Base-by-base conservation (phyloP, 257 asterid species). In the Ophiorrhiza pumila region DNA sequence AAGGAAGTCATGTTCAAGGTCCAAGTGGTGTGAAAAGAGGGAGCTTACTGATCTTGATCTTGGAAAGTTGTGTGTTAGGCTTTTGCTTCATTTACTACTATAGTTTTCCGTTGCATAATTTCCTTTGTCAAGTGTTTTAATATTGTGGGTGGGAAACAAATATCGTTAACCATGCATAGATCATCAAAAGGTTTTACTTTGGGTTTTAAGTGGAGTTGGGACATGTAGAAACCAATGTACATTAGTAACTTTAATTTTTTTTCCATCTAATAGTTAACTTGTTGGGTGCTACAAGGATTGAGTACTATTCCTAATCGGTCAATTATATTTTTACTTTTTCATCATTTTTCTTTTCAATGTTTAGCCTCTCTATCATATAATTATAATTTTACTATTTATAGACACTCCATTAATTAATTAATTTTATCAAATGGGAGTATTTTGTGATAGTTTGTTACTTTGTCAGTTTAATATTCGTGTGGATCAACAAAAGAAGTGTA, bases 1-100 rank as follows among this genome's bases (percentile, higher is more conserved):
- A 82, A 80, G 83, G 75, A 82, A 78, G 80, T 89, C n/a, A 76
- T 80, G 29, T 89, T 93, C 79, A 83, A 84, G 67, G 77, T 82
- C 71, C 86, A 82, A 70, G 81, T 82, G 17, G 62, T 83, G 84
- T 88, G 81, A 87, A 80, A 39, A 52, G 59, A 34, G 37, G 50
- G 37, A 9, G 45, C 60, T 43, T 14, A 52, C 17, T 49, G 23
- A 23, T 62, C 47, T 15, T 61, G 4, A 63, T 23, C n/a, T 58
- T 58, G 41, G 31, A 58, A 29, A 29, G 0, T 4, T 58, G 41
- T 14, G 15, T 14, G 65, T 58, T 31, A 58, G 41, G 41, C 65
- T 29, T 9, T 25, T 8, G 59, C 27, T 62, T 31, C 14, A 22
- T 52, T 22, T 35, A 53, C 17, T 34, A 18, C 29, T 29, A 18